Evolutionary conservation across 305 asterid species (phyloP).

Genomic region (Solanum hybrid): DNA sequence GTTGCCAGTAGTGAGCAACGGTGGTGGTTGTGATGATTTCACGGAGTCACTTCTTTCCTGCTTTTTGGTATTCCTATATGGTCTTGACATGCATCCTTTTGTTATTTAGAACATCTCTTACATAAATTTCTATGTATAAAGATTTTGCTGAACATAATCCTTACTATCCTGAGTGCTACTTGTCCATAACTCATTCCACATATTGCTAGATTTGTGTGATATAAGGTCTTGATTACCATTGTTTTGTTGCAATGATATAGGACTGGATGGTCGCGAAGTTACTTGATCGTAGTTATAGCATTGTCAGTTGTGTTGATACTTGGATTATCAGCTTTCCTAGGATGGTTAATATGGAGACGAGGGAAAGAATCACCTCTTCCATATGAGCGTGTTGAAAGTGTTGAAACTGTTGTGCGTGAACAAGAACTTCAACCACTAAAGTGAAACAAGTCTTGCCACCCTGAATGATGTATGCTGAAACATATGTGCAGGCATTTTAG

Average conservation of each 20-base stretch:
- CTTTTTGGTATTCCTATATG: background rate
- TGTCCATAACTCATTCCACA: background rate
- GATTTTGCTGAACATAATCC: background rate
- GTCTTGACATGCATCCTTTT: background rate
- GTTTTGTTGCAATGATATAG: constrained; percentile 8
- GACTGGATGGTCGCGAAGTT: constrained; percentile 6
- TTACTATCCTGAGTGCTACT: background rate
- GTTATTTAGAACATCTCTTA: background rate
- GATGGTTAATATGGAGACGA: constrained; percentile 13
- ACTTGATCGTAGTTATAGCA: background rate
- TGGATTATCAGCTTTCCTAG: constrained; percentile 12
- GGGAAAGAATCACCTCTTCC: constrained; percentile 4
- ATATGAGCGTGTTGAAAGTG: constrained; percentile 13
- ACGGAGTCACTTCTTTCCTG: background rate
- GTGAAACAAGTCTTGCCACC: background rate
- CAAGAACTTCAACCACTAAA: constrained; percentile 18
- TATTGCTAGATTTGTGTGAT: background rate
- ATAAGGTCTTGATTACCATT: background rate
- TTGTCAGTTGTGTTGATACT: background rate
- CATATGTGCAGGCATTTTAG: background rate
- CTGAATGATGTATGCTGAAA: background rate
- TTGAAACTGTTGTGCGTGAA: background rate
- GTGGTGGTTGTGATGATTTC: background rate
- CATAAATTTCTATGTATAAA: background rate
- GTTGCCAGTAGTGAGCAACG: background rate